Conservation (phyloP, 331 rosid genomes). For the Malus hybrid region DNA sequence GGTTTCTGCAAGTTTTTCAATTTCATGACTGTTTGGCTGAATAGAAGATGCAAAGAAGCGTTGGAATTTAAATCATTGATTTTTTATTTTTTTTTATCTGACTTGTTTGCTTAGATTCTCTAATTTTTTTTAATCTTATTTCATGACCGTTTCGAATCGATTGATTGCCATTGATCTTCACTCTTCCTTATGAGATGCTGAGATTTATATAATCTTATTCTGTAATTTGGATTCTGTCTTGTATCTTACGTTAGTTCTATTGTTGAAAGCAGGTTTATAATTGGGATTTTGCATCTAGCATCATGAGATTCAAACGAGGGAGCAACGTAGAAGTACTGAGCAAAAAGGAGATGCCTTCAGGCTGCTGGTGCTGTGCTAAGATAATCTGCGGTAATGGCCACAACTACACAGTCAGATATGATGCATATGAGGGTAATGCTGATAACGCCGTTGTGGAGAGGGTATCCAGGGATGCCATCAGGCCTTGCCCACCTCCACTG, state of each 20-base stretch:
- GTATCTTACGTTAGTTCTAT: constrained; percentile 19
- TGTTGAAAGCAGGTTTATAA: constrained; percentile 21
- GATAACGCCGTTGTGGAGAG: constrained; percentile 42
- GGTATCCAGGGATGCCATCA: constrained; percentile 53
- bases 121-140: too few relatives aligned
- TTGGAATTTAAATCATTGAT: too few relatives aligned
- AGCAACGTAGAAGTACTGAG: constrained; percentile 70
- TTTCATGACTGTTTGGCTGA: constrained; percentile 19
- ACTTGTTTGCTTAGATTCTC: not conserved
- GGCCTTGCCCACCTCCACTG: constrained; percentile 74
- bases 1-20: constrained; percentile 9
- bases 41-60: not conserved
- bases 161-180: constrained; percentile 1
- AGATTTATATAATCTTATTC: not conserved
- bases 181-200: not conserved
- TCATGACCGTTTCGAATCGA: not conserved
- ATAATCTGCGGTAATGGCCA: constrained; percentile 67
- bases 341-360: constrained; percentile 72
- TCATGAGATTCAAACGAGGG: constrained; percentile 80
- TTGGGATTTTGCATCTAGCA: constrained; percentile 12
- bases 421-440: constrained; percentile 31
- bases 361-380: constrained; percentile 83
- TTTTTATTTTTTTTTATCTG: not conserved
- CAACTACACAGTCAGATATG: constrained; percentile 60
- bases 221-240: not conserved